Evolutionary conservation across 345 rosid genomes (phyloP), one percentile per base, ranked within the genome.

Genomic region (Zanthoxylum bungeanum): DNA sequence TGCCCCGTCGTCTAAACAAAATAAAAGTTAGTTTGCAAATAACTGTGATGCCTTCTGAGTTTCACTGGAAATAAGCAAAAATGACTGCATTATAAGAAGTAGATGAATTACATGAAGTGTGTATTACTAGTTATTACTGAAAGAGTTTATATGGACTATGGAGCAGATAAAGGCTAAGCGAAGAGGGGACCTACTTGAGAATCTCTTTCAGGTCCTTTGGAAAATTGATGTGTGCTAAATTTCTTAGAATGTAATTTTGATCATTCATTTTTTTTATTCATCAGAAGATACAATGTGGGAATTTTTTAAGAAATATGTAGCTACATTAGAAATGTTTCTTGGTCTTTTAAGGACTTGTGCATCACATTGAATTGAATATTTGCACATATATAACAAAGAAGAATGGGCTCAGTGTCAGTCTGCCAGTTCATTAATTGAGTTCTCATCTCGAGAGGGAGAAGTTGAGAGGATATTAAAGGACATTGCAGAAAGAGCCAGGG

Each of bases 331-430:
- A 30, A 2, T 60, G 56, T 12, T 59, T 24, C 7, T 44, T 40
- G 22, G 2, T 34, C n/a, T 30, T 40, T 42, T 24, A 63, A 9
- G 64, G 55, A 56, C 33, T 33, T 22, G 1, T 37, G 16, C 64
- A 4, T 42, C 37, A 34, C 58, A n/a, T 60, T 57, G 14, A 59
- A 30, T 52, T n/a, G 25, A 60, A 37, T 30, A 14, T 7, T 25
- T 60, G 9, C 27, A 28, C 8, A 52, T n/a, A n/a, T 33, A 47
- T 11, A 34, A 63, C 24, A 53, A 52, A 37, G 99, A 95, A 88
- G 98, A 91, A 71, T 95, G 98, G 98, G 99, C 94, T 22, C 75
- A 80, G 62, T 61, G 81, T 70, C 99, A 95, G 68, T 87, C 80
- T 69, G 70, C 93, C 49, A 82, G 76, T 65, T 89, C 98, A 21